Percentiles rank a stretch among this genome's conserved stretches.
These are phyloP conservation scores for Logfia minima DNA, from an alignment of 129 eudicot genomes.

Conservation along the genomic window DNA sequence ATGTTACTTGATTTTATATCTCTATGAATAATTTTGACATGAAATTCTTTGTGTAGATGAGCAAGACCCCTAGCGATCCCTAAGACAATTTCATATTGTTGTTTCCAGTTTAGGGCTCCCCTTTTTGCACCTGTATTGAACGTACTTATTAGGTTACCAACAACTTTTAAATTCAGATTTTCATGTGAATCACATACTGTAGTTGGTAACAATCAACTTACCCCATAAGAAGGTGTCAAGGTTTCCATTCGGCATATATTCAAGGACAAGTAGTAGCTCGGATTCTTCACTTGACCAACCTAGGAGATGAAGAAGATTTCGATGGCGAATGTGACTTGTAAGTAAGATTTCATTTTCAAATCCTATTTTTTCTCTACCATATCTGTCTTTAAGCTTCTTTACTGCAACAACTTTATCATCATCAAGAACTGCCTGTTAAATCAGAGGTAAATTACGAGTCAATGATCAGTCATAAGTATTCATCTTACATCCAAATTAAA, in stretches of 20 bases:
- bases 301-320: conserved; percentile 13
- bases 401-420: conserved; percentile 12
- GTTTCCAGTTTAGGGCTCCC: neutral
- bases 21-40: neutral
- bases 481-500: neutral
- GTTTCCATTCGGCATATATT: conserved; percentile 14
- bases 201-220: neutral
- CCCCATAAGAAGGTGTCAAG: conserved; percentile 9
- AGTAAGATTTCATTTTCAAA: conserved; percentile 14
- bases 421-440: conserved; percentile 7
- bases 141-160: neutral
- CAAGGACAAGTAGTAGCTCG: neutral
- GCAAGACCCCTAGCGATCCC: conserved; percentile 5
- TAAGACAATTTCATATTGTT: neutral
- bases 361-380: neutral
- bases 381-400: conserved; percentile 5
- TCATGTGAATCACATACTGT: neutral
- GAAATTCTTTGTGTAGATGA: neutral
- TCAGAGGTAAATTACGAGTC: neutral
- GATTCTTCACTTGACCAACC: conserved; percentile 12
- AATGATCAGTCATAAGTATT: neutral
- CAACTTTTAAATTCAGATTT: neutral
- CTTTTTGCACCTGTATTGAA: neutral
- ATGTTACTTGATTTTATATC: neutral
- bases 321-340: conserved; percentile 6